Evolutionary conservation across 2,329 filamentous ascomycete genomes (phyloP).

Genomic region (Colletotrichum aenigma): DNA sequence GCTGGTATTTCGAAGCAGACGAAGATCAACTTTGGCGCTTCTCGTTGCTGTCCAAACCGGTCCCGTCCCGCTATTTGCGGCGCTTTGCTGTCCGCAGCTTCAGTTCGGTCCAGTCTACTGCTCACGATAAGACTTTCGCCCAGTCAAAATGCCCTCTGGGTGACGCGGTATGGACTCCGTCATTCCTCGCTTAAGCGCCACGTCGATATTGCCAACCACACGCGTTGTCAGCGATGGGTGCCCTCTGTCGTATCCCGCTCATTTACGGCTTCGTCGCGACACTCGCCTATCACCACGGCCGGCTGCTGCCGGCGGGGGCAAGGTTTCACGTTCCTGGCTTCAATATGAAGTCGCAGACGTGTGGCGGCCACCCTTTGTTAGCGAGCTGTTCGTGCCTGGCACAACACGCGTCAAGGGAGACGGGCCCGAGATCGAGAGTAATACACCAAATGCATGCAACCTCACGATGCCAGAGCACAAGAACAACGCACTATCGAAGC

Average conservation of each 20-base stretch:
- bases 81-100: neutral
- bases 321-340: neutral
- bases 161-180: neutral
- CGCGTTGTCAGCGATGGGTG: neutral
- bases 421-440: constrained; percentile 9
- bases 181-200: neutral
- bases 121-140: neutral
- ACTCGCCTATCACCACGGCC: neutral
- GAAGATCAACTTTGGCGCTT: neutral
- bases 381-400: neutral
- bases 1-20: neutral
- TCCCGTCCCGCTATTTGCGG: neutral
- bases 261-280: neutral
- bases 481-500: neutral
- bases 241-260: neutral
- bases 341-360: neutral
- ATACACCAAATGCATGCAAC: neutral
- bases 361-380: neutral
- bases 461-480: neutral
- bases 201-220: constrained; percentile 2
- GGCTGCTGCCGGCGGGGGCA: neutral
- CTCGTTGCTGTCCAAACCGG: neutral
- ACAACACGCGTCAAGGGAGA: neutral
- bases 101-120: neutral
- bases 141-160: neutral